phyloP scores from a whole-genome alignment of 805 yeast species.

The Suhomyces tanzawaensis region DNA sequence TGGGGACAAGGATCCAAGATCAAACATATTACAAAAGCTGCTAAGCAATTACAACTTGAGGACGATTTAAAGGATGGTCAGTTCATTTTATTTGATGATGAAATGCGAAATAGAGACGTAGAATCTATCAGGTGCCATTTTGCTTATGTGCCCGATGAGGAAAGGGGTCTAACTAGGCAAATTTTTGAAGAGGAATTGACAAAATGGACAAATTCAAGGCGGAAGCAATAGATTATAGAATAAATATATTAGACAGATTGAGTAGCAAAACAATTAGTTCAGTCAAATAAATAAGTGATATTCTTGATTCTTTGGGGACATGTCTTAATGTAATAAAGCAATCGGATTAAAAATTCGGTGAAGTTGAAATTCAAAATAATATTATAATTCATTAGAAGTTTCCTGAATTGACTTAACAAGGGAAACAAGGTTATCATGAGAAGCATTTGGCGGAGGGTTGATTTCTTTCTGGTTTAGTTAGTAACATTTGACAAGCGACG shows the following conservation, averaged over 20 bases:
- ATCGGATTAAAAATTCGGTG: constrained; percentile 10
- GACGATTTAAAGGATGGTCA: constrained; percentile 43
- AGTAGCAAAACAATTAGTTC: too few species aligned
- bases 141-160: constrained; percentile 58
- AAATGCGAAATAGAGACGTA: constrained; percentile 73
- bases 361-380: constrained; percentile 18
- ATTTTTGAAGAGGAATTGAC: constrained; percentile 47
- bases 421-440: constrained; percentile 46
- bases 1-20: constrained; percentile 69
- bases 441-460: constrained; percentile 44
- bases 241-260: too few species aligned
- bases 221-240: too few species aligned
- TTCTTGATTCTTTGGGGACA: too few species aligned
- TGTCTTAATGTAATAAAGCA: constrained; percentile 2
- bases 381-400: constrained; percentile 18
- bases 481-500: constrained; percentile 13
- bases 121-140: constrained; percentile 68
- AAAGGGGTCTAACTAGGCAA: constrained; percentile 53
- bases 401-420: constrained; percentile 44
- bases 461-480: constrained; percentile 43
- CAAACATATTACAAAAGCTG: constrained; percentile 51
- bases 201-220: constrained; percentile 30
- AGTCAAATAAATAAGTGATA: too few species aligned
- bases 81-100: constrained; percentile 71
- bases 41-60: constrained; percentile 46